Base-by-base conservation (phyloP, 2,329 filamentous ascomycete genomes). In the Xylariaceae sp. region DNA sequence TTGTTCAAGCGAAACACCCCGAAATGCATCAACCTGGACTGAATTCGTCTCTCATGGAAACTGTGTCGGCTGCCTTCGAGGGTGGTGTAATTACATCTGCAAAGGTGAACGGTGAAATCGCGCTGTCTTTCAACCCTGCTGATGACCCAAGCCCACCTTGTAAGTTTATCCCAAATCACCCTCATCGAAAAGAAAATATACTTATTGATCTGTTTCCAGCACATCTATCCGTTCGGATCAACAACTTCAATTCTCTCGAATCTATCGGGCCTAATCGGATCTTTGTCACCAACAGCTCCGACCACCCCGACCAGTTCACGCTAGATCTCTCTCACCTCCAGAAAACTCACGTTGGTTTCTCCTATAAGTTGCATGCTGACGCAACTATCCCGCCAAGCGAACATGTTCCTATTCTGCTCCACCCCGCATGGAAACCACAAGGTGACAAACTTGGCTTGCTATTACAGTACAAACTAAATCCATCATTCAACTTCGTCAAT, bases 261-360 rank as follows among this genome's bases (percentile, higher is more conserved):
- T 91, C 89, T 65, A 92, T 99, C 53, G 92, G 91, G 0, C 91
- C 92, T 1, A 99, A 99, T 69, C 89, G 90, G 41, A 88, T 91
- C 53, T 95, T 97, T 71, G 85, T 97, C 48, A 83, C 85, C 30
- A 87, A 90, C 61, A 76, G 75, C 1, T 67, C 77, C 1, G 83
- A 86, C 9, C 84, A 81, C 54, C 80, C 87, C 3, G 92, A 95
- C 54, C 86, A 92, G 66, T 99, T 95, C 72, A 81, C 76, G 0
- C 75, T 99, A 30, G 83, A 92, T 57, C 73, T 94, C 6, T 78
- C 84, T 13, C 84, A 86, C 67, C 80, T 96, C 57, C 78, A 84
- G 62, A 84, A 86, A 63, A 86, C 89, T 1, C 81, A 86, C 0
- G 85, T 92, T 6, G 92, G 87, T 7, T 97, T 99, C 75, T 95